Evolutionary conservation across 306 rosid species (phyloP).

Genomic region (Ochetophila trinervis): DNA sequence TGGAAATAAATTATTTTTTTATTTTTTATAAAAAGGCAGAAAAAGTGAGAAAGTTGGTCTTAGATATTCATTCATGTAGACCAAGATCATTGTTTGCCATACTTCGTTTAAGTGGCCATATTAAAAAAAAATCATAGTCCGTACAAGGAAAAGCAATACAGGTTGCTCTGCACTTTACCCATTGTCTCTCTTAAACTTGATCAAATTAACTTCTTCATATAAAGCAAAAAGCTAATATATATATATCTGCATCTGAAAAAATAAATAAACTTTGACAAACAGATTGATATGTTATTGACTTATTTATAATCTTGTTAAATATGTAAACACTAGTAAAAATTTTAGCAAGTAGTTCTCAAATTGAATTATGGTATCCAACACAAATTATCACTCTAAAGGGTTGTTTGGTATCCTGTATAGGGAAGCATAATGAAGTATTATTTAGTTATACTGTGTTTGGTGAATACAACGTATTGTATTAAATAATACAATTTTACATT

Average conservation of each 20-base stretch:
- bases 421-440: too few species aligned
- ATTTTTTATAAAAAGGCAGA: not conserved
- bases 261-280: too few species aligned
- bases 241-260: not conserved
- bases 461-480: too few species aligned
- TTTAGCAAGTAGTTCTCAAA: too few species aligned
- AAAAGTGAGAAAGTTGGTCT: slow-evolving; percentile 3
- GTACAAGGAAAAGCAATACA: not conserved
- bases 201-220: not conserved
- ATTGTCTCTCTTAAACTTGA: not conserved
- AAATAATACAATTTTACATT: too few species aligned
- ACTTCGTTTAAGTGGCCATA: slow-evolving; percentile 24
- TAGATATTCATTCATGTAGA: slow-evolving; percentile 1
- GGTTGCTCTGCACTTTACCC: not conserved
- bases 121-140: not conserved
- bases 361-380: too few species aligned
- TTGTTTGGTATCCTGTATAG: too few species aligned
- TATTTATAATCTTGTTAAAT: too few species aligned
- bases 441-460: too few species aligned
- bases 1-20: slow-evolving; percentile 6
- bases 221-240: not conserved
- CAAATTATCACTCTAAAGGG: too few species aligned
- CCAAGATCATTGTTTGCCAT: slow-evolving; percentile 20
- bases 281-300: too few species aligned
- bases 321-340: too few species aligned